phyloP scores from a whole-genome alignment of 768 basidiomycete species.

The Chlorophyllum brunneum region DNA sequence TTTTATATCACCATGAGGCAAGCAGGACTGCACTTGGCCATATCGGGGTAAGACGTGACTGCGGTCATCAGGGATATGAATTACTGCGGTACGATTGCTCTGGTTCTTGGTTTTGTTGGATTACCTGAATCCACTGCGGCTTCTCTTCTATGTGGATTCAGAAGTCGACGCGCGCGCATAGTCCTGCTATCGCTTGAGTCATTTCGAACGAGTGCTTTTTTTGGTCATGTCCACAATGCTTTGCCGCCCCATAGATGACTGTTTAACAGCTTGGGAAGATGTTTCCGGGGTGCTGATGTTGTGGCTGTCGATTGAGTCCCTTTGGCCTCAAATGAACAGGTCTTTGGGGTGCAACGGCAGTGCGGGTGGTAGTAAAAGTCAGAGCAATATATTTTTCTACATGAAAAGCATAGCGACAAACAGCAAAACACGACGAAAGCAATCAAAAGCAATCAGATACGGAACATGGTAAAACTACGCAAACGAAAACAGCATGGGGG shows the following conservation, averaged over 20 bases:
- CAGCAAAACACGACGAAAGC: background rate
- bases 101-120: too few species aligned
- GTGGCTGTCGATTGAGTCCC: too few species aligned
- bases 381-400: too few species aligned
- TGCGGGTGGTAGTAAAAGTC: too few species aligned
- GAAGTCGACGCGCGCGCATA: background rate
- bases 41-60: too few species aligned
- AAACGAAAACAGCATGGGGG: background rate
- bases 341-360: too few species aligned
- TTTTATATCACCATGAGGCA: background rate
- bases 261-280: too few species aligned
- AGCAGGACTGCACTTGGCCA: background rate
- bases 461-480: background rate
- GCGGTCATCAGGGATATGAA: too few species aligned
- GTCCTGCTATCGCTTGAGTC: background rate
- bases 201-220: too few species aligned
- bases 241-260: background rate
- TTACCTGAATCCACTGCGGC: background rate
- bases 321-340: too few species aligned
- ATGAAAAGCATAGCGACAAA: background rate
- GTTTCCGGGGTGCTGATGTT: too few species aligned
- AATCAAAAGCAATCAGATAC: background rate
- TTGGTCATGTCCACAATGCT: background rate
- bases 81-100: too few species aligned
- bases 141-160: conserved; percentile 5